Evolutionary conservation across 257 asterid species (phyloP).

Genomic region (Scutellaria minor): DNA sequence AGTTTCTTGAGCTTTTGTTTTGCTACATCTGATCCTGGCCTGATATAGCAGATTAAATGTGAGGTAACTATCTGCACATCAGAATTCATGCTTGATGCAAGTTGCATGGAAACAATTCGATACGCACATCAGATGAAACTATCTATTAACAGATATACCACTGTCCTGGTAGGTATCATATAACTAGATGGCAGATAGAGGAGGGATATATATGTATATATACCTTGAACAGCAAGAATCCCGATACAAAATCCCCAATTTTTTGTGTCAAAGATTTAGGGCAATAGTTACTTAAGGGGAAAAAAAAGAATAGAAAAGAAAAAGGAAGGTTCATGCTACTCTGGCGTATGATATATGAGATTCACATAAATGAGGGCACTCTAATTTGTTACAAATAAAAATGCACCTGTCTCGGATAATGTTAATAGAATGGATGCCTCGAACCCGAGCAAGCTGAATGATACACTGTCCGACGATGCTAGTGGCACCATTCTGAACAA

Average conservation of each 20-base stretch:
- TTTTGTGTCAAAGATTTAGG: background rate
- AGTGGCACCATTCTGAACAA: conserved; percentile 97
- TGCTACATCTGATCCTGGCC: conserved; percentile 88
- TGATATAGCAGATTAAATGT: conserved; percentile 43
- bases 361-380: background rate
- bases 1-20: conserved; percentile 77
- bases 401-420: conserved; percentile 88
- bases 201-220: background rate
- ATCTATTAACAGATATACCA: conserved; percentile 13
- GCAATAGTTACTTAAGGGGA: background rate
- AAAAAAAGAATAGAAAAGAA: background rate
- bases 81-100: conserved; percentile 18
- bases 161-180: conserved; percentile 1
- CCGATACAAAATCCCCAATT: conserved; percentile 7
- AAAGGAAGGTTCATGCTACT: background rate
- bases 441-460: conserved; percentile 87
- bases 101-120: conserved; percentile 2
- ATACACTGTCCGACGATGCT: conserved; percentile 97
- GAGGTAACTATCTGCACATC: conserved; percentile 27
- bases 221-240: conserved; percentile 2
- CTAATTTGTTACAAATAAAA: conserved; percentile 6
- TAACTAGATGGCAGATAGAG: conserved; percentile 25
- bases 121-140: conserved; percentile 16
- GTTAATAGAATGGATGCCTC: conserved; percentile 76
- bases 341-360: conserved; percentile 23